phyloP scores from a whole-genome alignment of 2,329 filamentous ascomycete species.

The Colletotrichum sp. region DNA sequence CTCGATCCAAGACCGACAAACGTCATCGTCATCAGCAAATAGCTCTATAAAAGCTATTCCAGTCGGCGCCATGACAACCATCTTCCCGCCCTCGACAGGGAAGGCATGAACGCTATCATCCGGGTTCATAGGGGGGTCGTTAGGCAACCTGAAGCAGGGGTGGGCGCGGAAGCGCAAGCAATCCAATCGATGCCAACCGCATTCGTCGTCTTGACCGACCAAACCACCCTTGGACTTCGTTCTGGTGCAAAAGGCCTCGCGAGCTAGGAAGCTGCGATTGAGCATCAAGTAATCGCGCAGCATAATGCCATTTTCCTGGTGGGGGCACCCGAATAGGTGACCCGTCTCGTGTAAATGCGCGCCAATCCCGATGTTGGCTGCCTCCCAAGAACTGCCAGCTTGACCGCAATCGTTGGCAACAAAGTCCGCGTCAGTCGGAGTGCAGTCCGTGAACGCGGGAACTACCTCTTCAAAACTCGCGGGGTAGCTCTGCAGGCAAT shows the following conservation, averaged over 20 bases:
- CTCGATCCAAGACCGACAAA: constrained; percentile 83
- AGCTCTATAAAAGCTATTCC: constrained; percentile 89
- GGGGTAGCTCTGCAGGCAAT: constrained; percentile 90
- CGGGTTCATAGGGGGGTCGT: constrained; percentile 65
- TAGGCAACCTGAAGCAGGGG: constrained; percentile 85
- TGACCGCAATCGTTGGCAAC: constrained; percentile 89
- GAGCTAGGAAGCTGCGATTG: constrained; percentile 80
- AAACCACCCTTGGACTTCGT: constrained; percentile 83
- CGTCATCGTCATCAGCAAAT: constrained; percentile 76
- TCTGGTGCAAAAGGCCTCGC: constrained; percentile 85
- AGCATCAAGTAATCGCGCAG: constrained; percentile 83
- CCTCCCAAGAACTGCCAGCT: constrained; percentile 90
- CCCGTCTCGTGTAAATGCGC: constrained; percentile 92
- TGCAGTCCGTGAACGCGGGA: constrained; percentile 88
- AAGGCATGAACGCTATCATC: constrained; percentile 87
- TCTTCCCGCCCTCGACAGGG: constrained; percentile 77
- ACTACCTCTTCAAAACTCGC: constrained; percentile 88
- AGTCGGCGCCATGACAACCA: constrained; percentile 78
- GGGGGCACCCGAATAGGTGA: constrained; percentile 87
- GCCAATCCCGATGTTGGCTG: constrained; percentile 92
- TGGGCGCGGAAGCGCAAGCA: constrained; percentile 88
- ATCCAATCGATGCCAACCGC: constrained; percentile 89
- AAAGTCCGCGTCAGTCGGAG: constrained; percentile 78
- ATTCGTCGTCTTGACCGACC: constrained; percentile 80
- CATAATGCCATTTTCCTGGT: constrained; percentile 93